Evolutionary conservation across 2,329 filamentous ascomycete species (phyloP), one percentile per base, ranked within the genome.

Genomic region (Rosellinia necatrix): DNA sequence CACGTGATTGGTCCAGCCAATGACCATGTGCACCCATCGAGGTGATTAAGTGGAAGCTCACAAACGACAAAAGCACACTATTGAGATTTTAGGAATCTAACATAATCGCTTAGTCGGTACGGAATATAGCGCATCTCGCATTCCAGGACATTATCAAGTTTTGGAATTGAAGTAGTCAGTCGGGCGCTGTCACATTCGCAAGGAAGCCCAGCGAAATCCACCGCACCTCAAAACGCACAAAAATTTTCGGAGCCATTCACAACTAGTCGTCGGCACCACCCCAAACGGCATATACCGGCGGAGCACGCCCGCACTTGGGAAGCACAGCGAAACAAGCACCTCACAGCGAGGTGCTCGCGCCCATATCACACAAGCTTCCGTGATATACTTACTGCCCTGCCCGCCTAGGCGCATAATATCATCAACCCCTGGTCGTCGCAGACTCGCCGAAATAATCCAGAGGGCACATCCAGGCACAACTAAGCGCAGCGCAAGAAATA

Each of bases 401-500:
- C 8, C 43, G 4, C 32, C 10, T 15, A 15, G 8, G 17, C 29
- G 38, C 42, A 46, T 30, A 34, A n/a, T n/a, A n/a, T 47, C n/a
- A 32, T 12, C 27, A 7, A 15, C 13, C 29, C 42, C 24, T 21
- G 19, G 17, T 15, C 21, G 22, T 10, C n/a, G 24, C n/a, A 21
- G 12, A 42, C 32, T 27, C 4, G n/a, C 30, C 46, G 6, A 22
- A 17, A 21, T 17, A 4, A 43, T 38, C 27, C 10, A 10, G 38
- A 27, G 27, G 22, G 7, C 32, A 32, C 4, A 21, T 21, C 9
- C 15, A 37, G 40, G 15, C 8, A 19, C 15, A 15, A 43, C 13
- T 22, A 24, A 9, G 17, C 3, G 8, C 17, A n/a, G n/a, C n/a
- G n/a, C n/a, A n/a, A n/a, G n/a, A 21, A 58, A 19, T 63, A 81